These are phyloP conservation scores for Monascus ruber DNA, from an alignment of 2,329 filamentous ascomycete species.

Conservation along the genomic window DNA sequence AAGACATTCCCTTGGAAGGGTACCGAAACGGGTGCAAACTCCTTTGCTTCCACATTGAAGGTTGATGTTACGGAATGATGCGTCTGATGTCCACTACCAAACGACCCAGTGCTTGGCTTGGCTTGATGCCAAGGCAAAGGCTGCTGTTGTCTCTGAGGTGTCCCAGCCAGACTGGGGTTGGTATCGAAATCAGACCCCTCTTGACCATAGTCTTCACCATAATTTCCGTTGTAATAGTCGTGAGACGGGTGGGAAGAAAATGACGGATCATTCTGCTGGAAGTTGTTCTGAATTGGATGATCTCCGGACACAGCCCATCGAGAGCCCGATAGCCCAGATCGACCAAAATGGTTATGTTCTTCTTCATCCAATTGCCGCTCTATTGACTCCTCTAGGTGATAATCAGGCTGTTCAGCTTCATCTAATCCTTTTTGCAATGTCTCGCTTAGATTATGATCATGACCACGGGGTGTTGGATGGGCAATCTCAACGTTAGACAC, in stretches of 20 bases:
- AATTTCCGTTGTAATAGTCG: slow-evolving; percentile 23
- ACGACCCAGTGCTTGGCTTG: slow-evolving; percentile 21
- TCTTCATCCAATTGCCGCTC: slow-evolving; percentile 68
- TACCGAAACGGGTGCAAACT: slow-evolving; percentile 57
- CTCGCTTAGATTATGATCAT: slow-evolving; percentile 62
- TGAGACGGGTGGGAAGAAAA: slow-evolving; percentile 10
- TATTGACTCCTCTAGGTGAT: slow-evolving; percentile 70
- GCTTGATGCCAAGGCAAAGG: slow-evolving; percentile 23
- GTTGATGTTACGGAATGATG: slow-evolving; percentile 58
- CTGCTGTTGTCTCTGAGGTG: slow-evolving; percentile 35
- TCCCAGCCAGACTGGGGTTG: slow-evolving; percentile 61
- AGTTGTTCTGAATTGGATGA: slow-evolving; percentile 9
- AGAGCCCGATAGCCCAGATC: slow-evolving; percentile 21
- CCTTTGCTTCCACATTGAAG: slow-evolving; percentile 78
- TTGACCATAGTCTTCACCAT: slow-evolving; percentile 24
- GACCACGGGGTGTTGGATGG: slow-evolving; percentile 49
- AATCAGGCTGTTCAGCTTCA: slow-evolving; percentile 54
- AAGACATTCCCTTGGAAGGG: slow-evolving; percentile 34
- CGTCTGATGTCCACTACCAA: slow-evolving; percentile 48
- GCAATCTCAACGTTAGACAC: slow-evolving; percentile 41
- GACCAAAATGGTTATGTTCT: slow-evolving; percentile 39
- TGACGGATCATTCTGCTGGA: slow-evolving; percentile 3
- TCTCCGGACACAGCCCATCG: slow-evolving; percentile 28
- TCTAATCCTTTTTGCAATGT: slow-evolving; percentile 76
- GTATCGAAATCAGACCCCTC: slow-evolving; percentile 59